Evolutionary conservation across 2,329 filamentous ascomycete genomes (phyloP).

Genomic region (Akanthomyces muscarius): DNA sequence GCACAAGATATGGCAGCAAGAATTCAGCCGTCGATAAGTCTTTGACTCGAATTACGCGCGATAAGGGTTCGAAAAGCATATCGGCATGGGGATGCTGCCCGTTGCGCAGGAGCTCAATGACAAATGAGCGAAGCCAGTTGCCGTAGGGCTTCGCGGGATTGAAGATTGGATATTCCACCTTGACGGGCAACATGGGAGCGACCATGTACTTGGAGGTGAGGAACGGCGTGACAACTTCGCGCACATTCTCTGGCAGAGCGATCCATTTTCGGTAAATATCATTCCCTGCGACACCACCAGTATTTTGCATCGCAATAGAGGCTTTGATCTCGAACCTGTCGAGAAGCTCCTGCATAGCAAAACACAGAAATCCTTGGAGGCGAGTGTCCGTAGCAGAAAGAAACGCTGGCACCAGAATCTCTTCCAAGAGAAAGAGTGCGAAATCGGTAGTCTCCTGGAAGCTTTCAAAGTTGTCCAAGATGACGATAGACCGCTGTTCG

Average conservation of each 20-base stretch:
- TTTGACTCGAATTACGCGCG: conserved; percentile 77
- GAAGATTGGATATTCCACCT: conserved; percentile 75
- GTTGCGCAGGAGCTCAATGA: conserved; percentile 76
- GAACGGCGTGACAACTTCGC: conserved; percentile 84
- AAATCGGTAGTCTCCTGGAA: conserved; percentile 80
- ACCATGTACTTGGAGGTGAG: conserved; percentile 79
- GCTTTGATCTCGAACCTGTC: conserved; percentile 69
- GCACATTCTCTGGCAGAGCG: conserved; percentile 68
- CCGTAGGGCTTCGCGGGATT: conserved; percentile 63
- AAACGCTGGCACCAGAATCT: conserved; percentile 88
- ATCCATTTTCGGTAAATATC: conserved; percentile 71
- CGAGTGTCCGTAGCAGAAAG: conserved; percentile 83
- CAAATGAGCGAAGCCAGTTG: conserved; percentile 76
- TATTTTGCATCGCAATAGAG: conserved; percentile 42
- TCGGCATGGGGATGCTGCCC: conserved; percentile 70
- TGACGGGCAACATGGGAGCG: conserved; percentile 53
- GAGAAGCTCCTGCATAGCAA: conserved; percentile 88
- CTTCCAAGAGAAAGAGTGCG: conserved; percentile 76
- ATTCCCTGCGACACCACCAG: conserved; percentile 44
- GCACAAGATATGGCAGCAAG: conserved; percentile 77
- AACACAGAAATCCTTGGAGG: conserved; percentile 87
- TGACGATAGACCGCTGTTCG: conserved; percentile 76
- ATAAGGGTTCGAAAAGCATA: conserved; percentile 75
- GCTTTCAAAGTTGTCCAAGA: conserved; percentile 80
- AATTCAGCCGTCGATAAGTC: conserved; percentile 85